Conservation (phyloP, 73 alveolate species). For the Blepharisma stoltei region DNA sequence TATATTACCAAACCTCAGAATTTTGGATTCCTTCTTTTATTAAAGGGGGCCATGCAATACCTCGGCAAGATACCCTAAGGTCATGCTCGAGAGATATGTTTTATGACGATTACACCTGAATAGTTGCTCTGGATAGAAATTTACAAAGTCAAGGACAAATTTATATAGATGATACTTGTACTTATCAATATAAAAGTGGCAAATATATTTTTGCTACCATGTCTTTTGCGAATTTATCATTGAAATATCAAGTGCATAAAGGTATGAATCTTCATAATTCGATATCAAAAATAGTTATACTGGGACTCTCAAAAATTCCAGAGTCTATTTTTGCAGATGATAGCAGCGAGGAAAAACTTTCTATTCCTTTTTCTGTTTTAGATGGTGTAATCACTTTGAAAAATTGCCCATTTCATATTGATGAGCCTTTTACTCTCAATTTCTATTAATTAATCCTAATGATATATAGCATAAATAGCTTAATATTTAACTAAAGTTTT, state of each 20-base stretch:
- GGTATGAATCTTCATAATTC: background rate
- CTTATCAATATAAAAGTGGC: conserved; percentile 34
- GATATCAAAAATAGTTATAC: background rate
- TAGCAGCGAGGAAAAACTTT: no score
- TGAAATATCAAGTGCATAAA: conserved; percentile 17
- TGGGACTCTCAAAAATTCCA: background rate
- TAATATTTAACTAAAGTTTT: no score
- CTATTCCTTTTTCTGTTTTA: no score
- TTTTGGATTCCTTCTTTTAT: conserved; percentile 40
- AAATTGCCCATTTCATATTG: no score
- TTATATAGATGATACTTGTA: conserved; percentile 52
- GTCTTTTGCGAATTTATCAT: background rate
- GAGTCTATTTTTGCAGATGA: no score
- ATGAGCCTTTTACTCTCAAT: no score
- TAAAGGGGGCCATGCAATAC: conserved; percentile 53
- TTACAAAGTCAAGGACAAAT: conserved; percentile 42
- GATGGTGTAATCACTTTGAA: no score
- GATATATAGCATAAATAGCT: no score
- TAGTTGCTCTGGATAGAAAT: conserved; percentile 45
- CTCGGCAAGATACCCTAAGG: conserved; percentile 33
- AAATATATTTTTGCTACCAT: conserved; percentile 7
- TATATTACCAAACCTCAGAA: background rate
- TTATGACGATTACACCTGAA: conserved; percentile 28
- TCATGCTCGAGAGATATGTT: conserved; percentile 38
- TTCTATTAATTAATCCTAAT: no score